These are phyloP conservation scores for Tuber magnatum DNA, from an alignment of 495 filamentous ascomycete species.

Conservation along the genomic window DNA sequence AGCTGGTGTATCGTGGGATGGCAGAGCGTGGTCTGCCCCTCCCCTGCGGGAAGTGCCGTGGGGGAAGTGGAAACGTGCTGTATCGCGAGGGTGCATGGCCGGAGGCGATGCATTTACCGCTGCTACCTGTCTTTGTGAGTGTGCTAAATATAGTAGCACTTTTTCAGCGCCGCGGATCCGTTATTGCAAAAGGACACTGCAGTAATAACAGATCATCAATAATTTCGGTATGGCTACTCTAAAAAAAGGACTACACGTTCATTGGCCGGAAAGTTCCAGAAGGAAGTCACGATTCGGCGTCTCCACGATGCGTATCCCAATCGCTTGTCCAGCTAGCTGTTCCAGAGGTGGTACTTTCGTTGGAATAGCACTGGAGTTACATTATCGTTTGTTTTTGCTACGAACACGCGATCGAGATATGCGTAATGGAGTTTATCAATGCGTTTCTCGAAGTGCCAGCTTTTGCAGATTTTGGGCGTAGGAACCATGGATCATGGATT, in stretches of 20 bases:
- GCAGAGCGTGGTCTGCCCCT: background rate
- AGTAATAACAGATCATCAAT: background rate
- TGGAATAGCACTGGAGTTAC: background rate
- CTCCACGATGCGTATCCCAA: background rate
- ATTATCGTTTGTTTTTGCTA: background rate
- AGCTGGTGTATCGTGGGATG: background rate
- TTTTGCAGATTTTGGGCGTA: background rate
- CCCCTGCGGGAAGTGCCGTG: background rate
- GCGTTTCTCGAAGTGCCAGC: background rate
- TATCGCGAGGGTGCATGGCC: background rate
- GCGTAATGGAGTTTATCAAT: background rate
- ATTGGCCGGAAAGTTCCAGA: background rate
- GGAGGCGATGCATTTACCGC: background rate
- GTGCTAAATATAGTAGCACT: background rate
- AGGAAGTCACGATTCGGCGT: background rate
- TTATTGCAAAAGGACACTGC: background rate
- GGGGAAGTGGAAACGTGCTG: background rate
- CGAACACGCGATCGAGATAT: background rate
- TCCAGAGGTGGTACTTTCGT: background rate
- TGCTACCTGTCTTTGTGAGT: background rate
- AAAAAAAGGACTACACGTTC: background rate
- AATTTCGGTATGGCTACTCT: background rate
- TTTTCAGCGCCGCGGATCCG: slow-evolving; percentile 1
- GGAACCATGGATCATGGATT: background rate
- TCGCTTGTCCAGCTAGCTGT: background rate